A percentile compares a stretch with the other conserved stretches of the same genome.
Evolutionary conservation across 495 filamentous ascomycete genomes (phyloP).

Genomic region (Evansstolkia leycettana): DNA sequence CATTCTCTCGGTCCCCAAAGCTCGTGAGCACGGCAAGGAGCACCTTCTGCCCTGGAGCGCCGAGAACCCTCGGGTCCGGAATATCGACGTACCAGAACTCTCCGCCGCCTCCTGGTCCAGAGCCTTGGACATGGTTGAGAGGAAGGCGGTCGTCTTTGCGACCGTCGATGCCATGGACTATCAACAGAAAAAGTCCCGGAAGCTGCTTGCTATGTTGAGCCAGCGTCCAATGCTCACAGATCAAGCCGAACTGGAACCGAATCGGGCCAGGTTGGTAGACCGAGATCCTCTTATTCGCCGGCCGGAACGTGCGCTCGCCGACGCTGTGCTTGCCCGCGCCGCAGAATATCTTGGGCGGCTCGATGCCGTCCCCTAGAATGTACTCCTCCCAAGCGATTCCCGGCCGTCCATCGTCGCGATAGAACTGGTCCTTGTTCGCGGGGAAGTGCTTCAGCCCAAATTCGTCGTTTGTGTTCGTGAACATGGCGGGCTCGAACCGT

Average conservation of each 20-base stretch:
- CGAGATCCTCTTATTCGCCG: slow-evolving; percentile 42
- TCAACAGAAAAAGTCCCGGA: slow-evolving; percentile 53
- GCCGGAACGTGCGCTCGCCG: slow-evolving; percentile 47
- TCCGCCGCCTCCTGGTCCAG: slow-evolving; percentile 45
- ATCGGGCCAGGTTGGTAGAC: slow-evolving; percentile 38
- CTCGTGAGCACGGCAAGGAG: slow-evolving; percentile 48
- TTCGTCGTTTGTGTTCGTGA: slow-evolving; percentile 69
- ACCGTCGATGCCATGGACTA: slow-evolving; percentile 53
- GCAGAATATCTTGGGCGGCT: slow-evolving; percentile 39
- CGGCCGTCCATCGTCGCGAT: slow-evolving; percentile 44
- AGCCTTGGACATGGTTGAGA: slow-evolving; percentile 31
- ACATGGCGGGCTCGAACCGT: slow-evolving; percentile 54
- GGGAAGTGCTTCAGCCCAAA: slow-evolving; percentile 79
- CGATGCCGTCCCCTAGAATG: slow-evolving; percentile 36
- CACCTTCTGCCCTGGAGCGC: slow-evolving; percentile 54
- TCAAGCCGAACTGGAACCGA: slow-evolving; percentile 64
- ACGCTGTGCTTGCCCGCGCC: slow-evolving; percentile 49
- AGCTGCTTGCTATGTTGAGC: slow-evolving; percentile 49
- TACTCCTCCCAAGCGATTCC: slow-evolving; percentile 71
- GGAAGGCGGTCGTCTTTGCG: slow-evolving; percentile 52
- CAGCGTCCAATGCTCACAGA: slow-evolving; percentile 71
- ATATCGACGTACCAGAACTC: slow-evolving; percentile 69
- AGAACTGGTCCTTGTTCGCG: slow-evolving; percentile 50
- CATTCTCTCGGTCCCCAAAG: slow-evolving; percentile 48
- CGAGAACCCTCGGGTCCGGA: slow-evolving; percentile 44